These are phyloP conservation scores for Prunus mira DNA, from an alignment of 306 rosid species.

Conservation along the genomic window DNA sequence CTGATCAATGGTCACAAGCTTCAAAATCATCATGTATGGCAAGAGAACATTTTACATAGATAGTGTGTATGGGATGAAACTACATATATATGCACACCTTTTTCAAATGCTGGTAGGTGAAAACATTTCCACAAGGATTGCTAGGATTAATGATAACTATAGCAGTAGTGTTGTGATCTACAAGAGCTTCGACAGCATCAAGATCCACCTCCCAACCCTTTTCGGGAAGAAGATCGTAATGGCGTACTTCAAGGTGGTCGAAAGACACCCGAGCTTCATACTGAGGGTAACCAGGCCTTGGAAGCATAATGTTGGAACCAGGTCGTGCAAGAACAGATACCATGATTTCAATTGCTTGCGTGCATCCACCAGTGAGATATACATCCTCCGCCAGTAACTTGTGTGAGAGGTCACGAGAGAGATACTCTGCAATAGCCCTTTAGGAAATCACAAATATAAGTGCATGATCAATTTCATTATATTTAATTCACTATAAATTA, in stretches of 20 bases:
- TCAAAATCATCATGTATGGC: not conserved
- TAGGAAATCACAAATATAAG: not conserved
- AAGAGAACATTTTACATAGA: not conserved
- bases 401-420: not conserved
- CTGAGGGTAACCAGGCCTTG: conserved; percentile 62
- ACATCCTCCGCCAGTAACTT: conserved; percentile 8
- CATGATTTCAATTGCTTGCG: conserved; percentile 55
- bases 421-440: conserved; percentile 4
- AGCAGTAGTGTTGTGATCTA: conserved; percentile 57
- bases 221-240: conserved; percentile 50
- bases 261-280: conserved; percentile 42
- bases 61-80: not conserved
- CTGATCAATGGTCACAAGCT: not conserved
- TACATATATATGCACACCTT: conserved; percentile 28
- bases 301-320: conserved; percentile 57
- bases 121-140: conserved; percentile 68
- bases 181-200: conserved; percentile 48
- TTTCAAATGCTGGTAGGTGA: conserved; percentile 48
- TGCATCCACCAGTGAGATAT: conserved; percentile 51
- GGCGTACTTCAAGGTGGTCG: conserved; percentile 43
- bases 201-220: conserved; percentile 55
- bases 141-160: conserved; percentile 53
- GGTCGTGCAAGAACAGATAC: conserved; percentile 49
- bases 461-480: not conserved
- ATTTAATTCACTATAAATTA: not conserved